These are phyloP conservation scores for Cordyceps farinosa DNA, from an alignment of 2,329 filamentous ascomycete species.

Conservation along the genomic window DNA sequence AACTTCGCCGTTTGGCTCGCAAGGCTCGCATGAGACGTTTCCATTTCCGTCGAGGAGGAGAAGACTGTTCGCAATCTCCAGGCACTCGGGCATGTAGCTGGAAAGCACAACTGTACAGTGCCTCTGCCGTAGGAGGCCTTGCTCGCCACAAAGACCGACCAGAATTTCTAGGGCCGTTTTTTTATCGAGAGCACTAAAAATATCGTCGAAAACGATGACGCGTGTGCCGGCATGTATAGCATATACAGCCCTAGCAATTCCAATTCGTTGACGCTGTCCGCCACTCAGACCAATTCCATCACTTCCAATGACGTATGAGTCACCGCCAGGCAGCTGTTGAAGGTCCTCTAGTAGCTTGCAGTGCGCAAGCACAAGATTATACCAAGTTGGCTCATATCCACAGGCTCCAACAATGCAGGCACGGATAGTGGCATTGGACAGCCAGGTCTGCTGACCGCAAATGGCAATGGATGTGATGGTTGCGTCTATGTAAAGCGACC, in stretches of 20 bases:
- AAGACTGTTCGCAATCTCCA: background rate
- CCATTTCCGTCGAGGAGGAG: background rate
- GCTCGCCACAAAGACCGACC: background rate
- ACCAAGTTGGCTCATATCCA: background rate
- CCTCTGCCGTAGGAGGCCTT: background rate
- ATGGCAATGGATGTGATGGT: background rate
- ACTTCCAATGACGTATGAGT: background rate
- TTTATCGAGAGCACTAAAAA: background rate
- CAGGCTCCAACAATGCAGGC: background rate
- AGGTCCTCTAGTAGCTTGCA: constrained; percentile 1
- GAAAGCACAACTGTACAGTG: background rate
- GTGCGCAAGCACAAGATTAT: background rate
- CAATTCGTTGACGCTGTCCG: constrained; percentile 5
- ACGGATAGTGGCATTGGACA: background rate
- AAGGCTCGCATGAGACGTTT: background rate
- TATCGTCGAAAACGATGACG: background rate
- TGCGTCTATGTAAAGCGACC: background rate
- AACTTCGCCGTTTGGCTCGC: too few relatives aligned
- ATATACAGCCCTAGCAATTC: background rate
- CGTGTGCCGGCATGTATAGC: background rate
- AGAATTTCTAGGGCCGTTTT: background rate
- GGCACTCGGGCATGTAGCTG: background rate
- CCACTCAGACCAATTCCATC: background rate
- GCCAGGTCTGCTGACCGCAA: background rate
- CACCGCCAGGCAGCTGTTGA: background rate